Conservation (phyloP, 306 rosid species). For the Arachis stenosperma region DNA sequence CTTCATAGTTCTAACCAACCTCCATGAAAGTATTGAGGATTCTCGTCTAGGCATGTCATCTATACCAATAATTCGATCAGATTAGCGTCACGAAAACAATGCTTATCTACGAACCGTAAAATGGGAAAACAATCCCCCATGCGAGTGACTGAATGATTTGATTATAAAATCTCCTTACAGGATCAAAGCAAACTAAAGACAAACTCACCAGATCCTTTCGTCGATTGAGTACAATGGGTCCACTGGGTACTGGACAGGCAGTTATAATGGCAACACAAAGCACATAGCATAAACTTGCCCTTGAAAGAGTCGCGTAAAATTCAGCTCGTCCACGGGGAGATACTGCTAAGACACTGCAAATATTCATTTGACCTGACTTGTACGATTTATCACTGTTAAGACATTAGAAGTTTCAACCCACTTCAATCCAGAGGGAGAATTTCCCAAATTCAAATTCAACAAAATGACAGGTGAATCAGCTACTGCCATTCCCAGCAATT, state of each 20-base stretch:
- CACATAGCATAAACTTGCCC: slow-evolving; percentile 25
- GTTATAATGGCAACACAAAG: slow-evolving; percentile 31
- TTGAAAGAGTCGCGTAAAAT: slow-evolving; percentile 1
- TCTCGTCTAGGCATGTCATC: too few relatives aligned
- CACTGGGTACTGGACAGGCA: slow-evolving; percentile 17
- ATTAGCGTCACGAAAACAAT: slow-evolving; percentile 60
- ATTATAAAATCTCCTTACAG: neutral
- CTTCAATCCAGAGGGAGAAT: slow-evolving; percentile 25
- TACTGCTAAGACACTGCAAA: slow-evolving; percentile 4
- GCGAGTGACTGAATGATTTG: neutral
- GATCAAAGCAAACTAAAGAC: slow-evolving; percentile 27
- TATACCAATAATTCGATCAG: slow-evolving; percentile 64
- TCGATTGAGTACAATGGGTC: slow-evolving; percentile 14
- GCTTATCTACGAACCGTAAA: slow-evolving; percentile 57
- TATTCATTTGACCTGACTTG: neutral
- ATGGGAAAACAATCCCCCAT: slow-evolving; percentile 34
- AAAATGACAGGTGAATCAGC: slow-evolving; percentile 27
- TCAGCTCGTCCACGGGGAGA: slow-evolving; percentile 24
- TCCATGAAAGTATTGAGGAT: slow-evolving; percentile 31
- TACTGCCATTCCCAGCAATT: slow-evolving; percentile 80
- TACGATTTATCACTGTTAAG: slow-evolving; percentile 3
- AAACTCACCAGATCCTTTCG: slow-evolving; percentile 26
- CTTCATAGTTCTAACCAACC: slow-evolving; percentile 10
- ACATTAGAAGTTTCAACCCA: slow-evolving; percentile 8
- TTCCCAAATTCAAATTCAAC: slow-evolving; percentile 33